These are phyloP conservation scores for Heliamphora exappendiculata DNA, from an alignment of 148 eudicot genomes.

Conservation along the genomic window DNA sequence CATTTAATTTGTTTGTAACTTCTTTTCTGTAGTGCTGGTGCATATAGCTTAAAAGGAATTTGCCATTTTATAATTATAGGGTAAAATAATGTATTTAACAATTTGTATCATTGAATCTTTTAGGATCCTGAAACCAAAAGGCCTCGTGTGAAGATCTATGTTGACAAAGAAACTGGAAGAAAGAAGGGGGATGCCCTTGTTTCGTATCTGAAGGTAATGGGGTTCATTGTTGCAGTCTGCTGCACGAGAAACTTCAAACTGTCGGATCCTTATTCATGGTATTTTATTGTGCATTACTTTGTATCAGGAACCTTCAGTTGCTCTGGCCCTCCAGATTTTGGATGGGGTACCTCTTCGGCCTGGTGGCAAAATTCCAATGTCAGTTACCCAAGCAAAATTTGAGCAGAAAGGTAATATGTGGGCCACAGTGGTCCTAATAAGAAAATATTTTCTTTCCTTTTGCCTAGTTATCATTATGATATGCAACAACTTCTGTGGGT, in stretches of 20 bases:
- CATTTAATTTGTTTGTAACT: background rate
- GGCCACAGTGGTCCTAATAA: background rate
- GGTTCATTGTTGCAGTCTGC: constrained; percentile 8
- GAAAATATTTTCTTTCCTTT: background rate
- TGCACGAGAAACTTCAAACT: background rate
- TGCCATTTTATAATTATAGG: background rate
- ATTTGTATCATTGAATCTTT: background rate
- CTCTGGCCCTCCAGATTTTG: constrained; percentile 72
- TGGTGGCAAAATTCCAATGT: constrained; percentile 67
- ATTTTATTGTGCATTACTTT: constrained; percentile 5
- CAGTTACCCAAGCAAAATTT: constrained; percentile 84
- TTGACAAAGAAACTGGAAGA: constrained; percentile 81
- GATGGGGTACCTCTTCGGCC: constrained; percentile 84
- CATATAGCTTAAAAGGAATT: background rate
- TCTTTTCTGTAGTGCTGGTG: background rate
- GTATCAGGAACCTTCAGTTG: constrained; percentile 90
- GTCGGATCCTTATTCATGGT: background rate
- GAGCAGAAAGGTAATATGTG: constrained; percentile 79
- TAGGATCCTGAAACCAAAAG: constrained; percentile 92
- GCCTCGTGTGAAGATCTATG: constrained; percentile 92
- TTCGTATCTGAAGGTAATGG: constrained; percentile 76
- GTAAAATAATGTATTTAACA: background rate
- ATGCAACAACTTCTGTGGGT: background rate
- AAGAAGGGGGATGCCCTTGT: constrained; percentile 98
- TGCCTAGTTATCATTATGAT: background rate